Conservation (phyloP, 108 stramenopile genomes). For the Ochromonas danica region DNA sequence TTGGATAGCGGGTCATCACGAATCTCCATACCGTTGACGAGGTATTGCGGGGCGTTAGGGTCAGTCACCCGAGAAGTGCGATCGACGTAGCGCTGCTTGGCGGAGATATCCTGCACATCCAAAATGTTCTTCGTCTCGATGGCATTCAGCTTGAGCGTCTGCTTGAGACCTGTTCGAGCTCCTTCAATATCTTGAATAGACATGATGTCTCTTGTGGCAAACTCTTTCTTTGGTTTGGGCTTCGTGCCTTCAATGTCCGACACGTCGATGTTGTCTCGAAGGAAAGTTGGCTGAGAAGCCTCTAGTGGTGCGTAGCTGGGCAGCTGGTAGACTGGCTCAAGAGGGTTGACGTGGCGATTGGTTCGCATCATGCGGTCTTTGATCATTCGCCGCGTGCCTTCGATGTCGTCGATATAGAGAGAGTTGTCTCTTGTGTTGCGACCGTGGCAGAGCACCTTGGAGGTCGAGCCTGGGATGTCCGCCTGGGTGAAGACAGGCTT, state of each 20-base stretch:
- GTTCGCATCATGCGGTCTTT: constrained; percentile 32
- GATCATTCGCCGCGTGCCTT: constrained; percentile 44
- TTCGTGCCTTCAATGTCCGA: constrained; percentile 56
- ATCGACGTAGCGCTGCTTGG: constrained; percentile 4
- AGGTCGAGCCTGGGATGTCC: constrained; percentile 26
- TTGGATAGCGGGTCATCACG: constrained; percentile 47
- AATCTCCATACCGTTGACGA: constrained; percentile 56
- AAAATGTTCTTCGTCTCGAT: background rate
- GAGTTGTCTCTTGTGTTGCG: constrained; percentile 44
- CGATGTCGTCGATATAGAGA: constrained; percentile 54
- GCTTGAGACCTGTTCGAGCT: constrained; percentile 38
- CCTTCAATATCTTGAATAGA: constrained; percentile 56
- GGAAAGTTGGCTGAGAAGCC: constrained; percentile 37
- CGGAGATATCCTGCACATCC: background rate
- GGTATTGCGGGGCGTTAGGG: constrained; percentile 49
- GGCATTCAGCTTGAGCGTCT: constrained; percentile 28
- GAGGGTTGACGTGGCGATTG: constrained; percentile 46
- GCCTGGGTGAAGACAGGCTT: constrained; percentile 41
- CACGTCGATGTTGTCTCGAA: constrained; percentile 44
- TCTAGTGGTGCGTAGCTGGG: constrained; percentile 40
- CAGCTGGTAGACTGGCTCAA: constrained; percentile 54
- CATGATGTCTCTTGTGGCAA: constrained; percentile 38
- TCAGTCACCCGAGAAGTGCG: constrained; percentile 48
- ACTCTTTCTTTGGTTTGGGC: constrained; percentile 41
- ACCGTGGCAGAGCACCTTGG: constrained; percentile 14